Evolutionary conservation across 2,329 filamentous ascomycete genomes (phyloP).

Genomic region (Trichoderma aggressivum): DNA sequence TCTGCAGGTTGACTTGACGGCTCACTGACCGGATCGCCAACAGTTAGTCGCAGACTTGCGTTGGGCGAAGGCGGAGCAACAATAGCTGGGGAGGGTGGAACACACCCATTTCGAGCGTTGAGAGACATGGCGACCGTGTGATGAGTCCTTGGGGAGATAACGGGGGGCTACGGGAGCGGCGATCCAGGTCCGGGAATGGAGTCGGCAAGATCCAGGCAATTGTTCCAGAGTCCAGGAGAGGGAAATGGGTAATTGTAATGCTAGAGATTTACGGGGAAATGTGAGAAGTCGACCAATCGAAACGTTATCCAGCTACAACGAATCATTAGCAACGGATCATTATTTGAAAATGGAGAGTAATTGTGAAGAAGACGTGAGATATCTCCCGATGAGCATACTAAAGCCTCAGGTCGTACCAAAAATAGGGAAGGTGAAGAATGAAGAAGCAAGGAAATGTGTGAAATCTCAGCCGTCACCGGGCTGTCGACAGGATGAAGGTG

Average conservation of each 20-base stretch:
- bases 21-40: constrained; percentile 23
- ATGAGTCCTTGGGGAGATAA: background rate
- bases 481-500: background rate
- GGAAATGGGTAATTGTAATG: background rate
- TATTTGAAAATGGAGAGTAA: background rate
- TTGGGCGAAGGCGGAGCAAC: constrained; percentile 15
- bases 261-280: background rate
- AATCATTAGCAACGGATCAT: background rate
- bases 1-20: constrained; percentile 15
- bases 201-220: background rate
- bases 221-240: background rate
- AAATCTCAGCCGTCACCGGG: background rate
- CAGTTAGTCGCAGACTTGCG: constrained; percentile 20
- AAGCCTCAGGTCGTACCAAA: background rate
- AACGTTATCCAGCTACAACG: background rate
- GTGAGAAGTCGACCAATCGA: background rate
- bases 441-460: background rate
- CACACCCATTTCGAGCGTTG: constrained; percentile 31
- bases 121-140: constrained; percentile 31
- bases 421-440: background rate
- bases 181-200: background rate
- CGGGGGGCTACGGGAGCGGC: background rate
- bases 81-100: constrained; percentile 20
- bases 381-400: background rate
- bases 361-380: background rate